A percentile compares a stretch with the other conserved stretches of the same genome.
phyloP scores from a whole-genome alignment of 176 grass and related monocot genomes.

The Hordeum vulgare region MorexV3_pseudomolecules_assembly NC_058523.1:367405435-367405934 shows the following conservation, averaged over 20 bases:
- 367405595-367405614: no score
- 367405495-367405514: not conserved
- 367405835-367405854: no score
- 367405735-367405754: not conserved
- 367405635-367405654: not conserved
- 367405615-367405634: no score
- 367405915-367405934: not conserved
- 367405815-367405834: no score
- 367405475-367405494: not conserved
- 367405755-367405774: not conserved
- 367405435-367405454: not conserved
- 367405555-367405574: no score
- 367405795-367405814: no score
- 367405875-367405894: not conserved
- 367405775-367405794: not conserved
- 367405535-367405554: not conserved
- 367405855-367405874: slow-evolving; percentile 1
- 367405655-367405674: not conserved
- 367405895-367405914: slow-evolving; percentile 10
- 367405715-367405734: not conserved
- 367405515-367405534: not conserved
- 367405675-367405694: not conserved
- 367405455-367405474: not conserved
- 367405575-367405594: no score
- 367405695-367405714: slow-evolving; percentile 6